phyloP scores from a whole-genome alignment of 2,329 filamentous ascomycete species.

The Triangularia setosa region DNA sequence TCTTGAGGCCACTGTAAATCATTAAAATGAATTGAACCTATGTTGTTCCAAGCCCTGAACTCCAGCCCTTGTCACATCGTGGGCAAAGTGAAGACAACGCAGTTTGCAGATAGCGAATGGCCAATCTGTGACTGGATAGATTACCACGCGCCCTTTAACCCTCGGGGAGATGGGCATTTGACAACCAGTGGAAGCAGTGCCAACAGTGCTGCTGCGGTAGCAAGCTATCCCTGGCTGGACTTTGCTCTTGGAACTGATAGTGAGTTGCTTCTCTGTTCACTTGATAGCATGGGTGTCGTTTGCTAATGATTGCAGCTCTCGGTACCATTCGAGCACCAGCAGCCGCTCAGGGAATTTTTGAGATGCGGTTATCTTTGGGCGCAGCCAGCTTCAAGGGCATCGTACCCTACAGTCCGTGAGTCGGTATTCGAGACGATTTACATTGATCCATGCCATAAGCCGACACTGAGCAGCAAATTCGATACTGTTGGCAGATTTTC shows the following conservation, averaged over 20 bases:
- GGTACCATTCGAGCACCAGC: constrained; percentile 31
- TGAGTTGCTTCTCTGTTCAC: constrained; percentile 16
- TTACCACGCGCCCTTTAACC: constrained; percentile 39
- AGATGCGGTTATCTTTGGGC: constrained; percentile 43
- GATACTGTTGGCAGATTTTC: neutral
- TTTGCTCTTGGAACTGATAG: constrained; percentile 34
- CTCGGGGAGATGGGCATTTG: constrained; percentile 44
- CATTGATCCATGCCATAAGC: neutral
- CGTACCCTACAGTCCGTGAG: neutral
- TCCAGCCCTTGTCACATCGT: no score
- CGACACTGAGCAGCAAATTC: neutral
- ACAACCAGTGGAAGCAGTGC: constrained; percentile 28
- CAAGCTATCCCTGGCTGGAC: constrained; percentile 34
- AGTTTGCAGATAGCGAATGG: constrained; percentile 40
- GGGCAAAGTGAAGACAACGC: constrained; percentile 43
- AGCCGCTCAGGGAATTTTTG: constrained; percentile 27
- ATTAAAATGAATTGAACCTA: no score
- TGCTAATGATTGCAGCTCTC: neutral
- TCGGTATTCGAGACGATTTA: neutral
- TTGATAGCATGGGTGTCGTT: neutral
- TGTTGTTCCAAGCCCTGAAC: no score
- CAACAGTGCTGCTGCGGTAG: constrained; percentile 34
- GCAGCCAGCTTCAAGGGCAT: constrained; percentile 32
- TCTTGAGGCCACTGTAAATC: no score
- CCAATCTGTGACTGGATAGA: constrained; percentile 45